Evolutionary conservation across 805 yeast species (phyloP).

Genomic region (Yarrowia osloensis): DNA sequence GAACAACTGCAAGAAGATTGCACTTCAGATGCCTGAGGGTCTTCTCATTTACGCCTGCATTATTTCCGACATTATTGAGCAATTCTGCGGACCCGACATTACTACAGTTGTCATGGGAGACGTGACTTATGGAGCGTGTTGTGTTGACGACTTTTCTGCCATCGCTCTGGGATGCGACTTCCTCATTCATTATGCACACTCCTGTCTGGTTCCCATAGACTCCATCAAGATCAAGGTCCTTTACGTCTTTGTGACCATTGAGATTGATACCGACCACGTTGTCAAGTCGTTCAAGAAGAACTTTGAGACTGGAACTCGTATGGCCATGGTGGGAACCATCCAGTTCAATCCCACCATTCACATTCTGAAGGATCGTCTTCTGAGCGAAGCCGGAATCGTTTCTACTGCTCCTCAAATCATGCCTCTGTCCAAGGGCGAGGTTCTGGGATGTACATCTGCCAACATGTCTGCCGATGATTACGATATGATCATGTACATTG

Average conservation of each 20-base stretch:
- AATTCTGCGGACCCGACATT: constrained; percentile 66
- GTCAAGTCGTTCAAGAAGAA: constrained; percentile 73
- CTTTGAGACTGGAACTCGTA: constrained; percentile 59
- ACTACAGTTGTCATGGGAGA: constrained; percentile 97
- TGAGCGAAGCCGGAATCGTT: constrained; percentile 50
- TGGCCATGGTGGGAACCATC: constrained; percentile 92
- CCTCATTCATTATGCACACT: constrained; percentile 94
- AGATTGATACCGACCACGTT: constrained; percentile 80
- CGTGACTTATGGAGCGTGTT: constrained; percentile 97
- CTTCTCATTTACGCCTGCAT: constrained; percentile 82
- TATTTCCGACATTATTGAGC: constrained; percentile 88
- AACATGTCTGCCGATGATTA: constrained; percentile 53
- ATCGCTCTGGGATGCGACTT: constrained; percentile 90
- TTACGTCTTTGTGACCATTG: constrained; percentile 93
- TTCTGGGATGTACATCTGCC: constrained; percentile 93
- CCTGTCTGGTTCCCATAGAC: constrained; percentile 94
- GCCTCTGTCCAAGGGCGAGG: constrained; percentile 95
- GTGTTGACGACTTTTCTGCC: constrained; percentile 96
- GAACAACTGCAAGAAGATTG: constrained; percentile 75
- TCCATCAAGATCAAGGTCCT: constrained; percentile 85
- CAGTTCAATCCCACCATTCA: constrained; percentile 96
- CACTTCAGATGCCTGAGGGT: constrained; percentile 98
- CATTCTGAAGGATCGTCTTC: constrained; percentile 61
- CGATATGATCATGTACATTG: constrained; percentile 85
- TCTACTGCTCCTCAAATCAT: constrained; percentile 84